These are phyloP conservation scores for Pisolithus marmoratus DNA, from an alignment of 768 basidiomycete genomes.

Conservation along the genomic window DNA sequence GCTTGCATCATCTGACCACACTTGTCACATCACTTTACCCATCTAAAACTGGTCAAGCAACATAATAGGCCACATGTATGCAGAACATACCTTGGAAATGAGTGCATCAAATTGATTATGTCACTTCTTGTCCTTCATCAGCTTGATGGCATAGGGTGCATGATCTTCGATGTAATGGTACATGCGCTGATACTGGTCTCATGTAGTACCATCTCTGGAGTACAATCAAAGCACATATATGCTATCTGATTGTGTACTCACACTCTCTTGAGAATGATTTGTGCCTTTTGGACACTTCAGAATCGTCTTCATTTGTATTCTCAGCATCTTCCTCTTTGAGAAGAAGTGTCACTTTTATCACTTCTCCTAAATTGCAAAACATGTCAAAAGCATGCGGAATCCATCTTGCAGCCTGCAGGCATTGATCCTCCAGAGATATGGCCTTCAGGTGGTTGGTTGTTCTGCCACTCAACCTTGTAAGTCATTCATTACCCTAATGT, in stretches of 20 bases:
- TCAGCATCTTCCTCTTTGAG: not conserved
- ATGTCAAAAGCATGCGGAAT: constrained; percentile 2
- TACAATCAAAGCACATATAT: not conserved
- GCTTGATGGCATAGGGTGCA: not conserved
- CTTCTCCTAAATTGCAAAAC: constrained; percentile 2
- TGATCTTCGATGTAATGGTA: not conserved
- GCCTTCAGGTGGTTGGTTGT: not conserved
- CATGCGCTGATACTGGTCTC: not conserved
- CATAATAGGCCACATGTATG: not conserved
- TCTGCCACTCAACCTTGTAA: no score
- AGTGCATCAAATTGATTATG: not conserved
- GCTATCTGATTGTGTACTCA: not conserved
- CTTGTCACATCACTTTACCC: not conserved
- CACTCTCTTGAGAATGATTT: not conserved
- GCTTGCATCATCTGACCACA: not conserved
- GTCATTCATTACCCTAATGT: no score
- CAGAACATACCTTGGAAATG: not conserved
- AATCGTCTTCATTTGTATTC: not conserved
- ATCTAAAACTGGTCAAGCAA: not conserved
- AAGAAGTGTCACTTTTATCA: constrained; percentile 1
- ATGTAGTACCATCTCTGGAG: not conserved
- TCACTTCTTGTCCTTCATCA: not conserved
- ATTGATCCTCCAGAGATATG: not conserved
- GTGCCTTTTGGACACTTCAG: not conserved
- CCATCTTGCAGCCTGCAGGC: constrained; percentile 1